Evolutionary conservation across 768 basidiomycete genomes (phyloP), one percentile per base, ranked within the genome.

Genomic region (Lentinula boryana): DNA sequence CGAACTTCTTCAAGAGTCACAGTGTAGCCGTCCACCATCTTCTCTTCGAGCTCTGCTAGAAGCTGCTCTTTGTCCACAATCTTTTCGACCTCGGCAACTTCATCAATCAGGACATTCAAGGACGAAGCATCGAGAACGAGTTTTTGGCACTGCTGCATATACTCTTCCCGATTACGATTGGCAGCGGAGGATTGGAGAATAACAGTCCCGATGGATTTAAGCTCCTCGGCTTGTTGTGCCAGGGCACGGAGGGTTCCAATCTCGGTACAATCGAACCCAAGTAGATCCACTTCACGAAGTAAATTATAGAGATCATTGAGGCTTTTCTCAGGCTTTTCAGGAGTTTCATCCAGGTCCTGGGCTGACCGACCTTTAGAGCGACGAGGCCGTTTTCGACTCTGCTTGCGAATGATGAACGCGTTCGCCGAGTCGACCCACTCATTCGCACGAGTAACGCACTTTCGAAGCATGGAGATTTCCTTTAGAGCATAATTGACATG

Each of bases 391-490:
- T 90, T 91, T 58, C 89, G 81, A 63, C 85, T 87, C 67, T 89
- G 87, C 71, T 92, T 93, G 58, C 90, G 87, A 55, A 88, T 82
- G 62, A 88, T 78, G 74, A 91, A 91, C 0, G 82, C 78, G 64
- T 91, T 91, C 35, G 91, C 90, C 8, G 84, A 79, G 61, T 93
- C 92, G n/a, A 94, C 78, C 94, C 94, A 95, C 67, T 89, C 88
- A 64, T 86, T 92, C 18, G 90, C 94, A 63, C 84, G 80, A 48
- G 71, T 82, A 56, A 98, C 91, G 68, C 91, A 91, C 72, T 85
- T 90, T 49, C 88, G 83, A 40, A 98, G 81, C 51, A 82, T 75
- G 32, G 75, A 72, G 59, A 95, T 78, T 71, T 95, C 92, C 1
- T 85, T 79, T 13, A 95, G 80, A 35, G 80, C 78, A 68, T 85